These are phyloP conservation scores for Apocynum venetum DNA, from an alignment of 257 asterid species.

Conservation along the genomic window DNA sequence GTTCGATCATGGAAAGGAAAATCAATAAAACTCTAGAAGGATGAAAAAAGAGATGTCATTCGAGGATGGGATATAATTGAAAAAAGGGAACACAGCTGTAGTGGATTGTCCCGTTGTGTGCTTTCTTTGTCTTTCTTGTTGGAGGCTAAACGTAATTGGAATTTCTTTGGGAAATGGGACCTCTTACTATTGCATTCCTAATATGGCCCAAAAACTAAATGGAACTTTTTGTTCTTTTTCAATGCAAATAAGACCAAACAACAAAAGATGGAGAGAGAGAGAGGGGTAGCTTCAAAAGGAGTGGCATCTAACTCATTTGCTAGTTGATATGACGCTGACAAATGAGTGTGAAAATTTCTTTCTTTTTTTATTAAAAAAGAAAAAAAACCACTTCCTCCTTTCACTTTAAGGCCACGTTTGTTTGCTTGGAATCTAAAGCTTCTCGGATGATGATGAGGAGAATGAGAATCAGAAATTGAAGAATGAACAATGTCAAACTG, in stretches of 20 bases:
- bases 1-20: background rate
- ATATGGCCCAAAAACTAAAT: background rate
- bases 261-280: background rate
- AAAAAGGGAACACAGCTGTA: background rate
- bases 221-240: constrained; percentile 5
- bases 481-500: background rate
- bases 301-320: constrained; percentile 9
- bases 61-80: background rate
- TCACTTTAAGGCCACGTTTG: background rate
- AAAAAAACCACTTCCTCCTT: background rate
- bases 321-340: background rate
- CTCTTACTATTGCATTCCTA: background rate
- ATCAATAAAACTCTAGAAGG: no score
- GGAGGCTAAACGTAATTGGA: background rate
- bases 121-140: background rate
- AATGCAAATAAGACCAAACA: background rate
- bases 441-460: background rate
- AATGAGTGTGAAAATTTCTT: background rate
- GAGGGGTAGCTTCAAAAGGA: background rate
- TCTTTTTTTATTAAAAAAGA: no score
- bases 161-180: background rate
- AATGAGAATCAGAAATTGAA: background rate
- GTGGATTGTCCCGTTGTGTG: background rate
- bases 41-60: background rate
- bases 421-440: background rate